Evolutionary conservation across 163 green algal species (phyloP), one percentile per base, ranked within the genome.

Genomic region (Chloromonas sp.): DNA sequence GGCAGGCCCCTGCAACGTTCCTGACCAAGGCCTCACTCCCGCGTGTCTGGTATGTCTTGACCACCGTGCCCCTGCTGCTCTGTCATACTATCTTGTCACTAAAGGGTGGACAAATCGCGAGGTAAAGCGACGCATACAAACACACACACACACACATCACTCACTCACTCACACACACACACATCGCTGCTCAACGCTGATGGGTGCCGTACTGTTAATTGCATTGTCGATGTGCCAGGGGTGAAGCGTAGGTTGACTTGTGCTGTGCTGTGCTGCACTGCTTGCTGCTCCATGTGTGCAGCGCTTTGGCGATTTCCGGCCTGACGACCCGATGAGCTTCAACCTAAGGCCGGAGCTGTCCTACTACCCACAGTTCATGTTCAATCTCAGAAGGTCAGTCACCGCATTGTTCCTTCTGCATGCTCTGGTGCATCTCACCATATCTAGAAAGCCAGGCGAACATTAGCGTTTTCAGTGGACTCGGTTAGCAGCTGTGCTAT

Each of bases 301-400:
- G 85, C 88, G 88, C 5, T 91, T 91, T 78, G 88, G 84, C 0
- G 88, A 91, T 70, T 91, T 88, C 84, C 77, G 85, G 14, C 82
- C 82, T 14, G 85, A 88, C 60, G 85, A 88, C 82, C 82, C 82
- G 0, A 79, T 59, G 57, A 86, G 82, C 14, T 99, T 99, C 91
- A 93, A 94, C 83, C 92, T 99, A 61, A 89, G 90, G 14, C 93
- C 92, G 3, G 91, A 97, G 89, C 93, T 99, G 78, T 91, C 88
- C 84, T 98, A 98, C 91, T 98, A 95, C 91, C 97, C 97, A 2
- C 96, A 99, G 91, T 99, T 99, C 93, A 98, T 99, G 94, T 99
- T 99, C 94, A 98, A 99, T 91, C 93, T 99, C 84, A 91, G 96
- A 2, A 89, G 96, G 71, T 95, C 88, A 8, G 83, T 86, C 82